phyloP scores from a whole-genome alignment of 768 basidiomycete genomes.

The Psilocybe tampanensis region DNA sequence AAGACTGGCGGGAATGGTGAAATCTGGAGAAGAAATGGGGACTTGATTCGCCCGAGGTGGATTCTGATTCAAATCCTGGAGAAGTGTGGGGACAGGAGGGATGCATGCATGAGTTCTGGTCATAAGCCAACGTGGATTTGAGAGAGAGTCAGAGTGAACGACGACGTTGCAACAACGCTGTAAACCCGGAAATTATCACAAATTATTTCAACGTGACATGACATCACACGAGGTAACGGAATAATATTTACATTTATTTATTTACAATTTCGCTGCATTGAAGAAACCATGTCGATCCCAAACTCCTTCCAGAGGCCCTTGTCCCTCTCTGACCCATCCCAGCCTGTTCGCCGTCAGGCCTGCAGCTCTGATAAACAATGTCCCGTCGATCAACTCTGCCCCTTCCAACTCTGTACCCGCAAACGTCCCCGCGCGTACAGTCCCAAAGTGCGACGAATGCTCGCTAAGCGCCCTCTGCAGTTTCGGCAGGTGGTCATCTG shows the following conservation, averaged over 20 bases:
- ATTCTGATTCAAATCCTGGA: neutral
- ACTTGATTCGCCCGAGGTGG: neutral
- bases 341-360: slow-evolving; percentile 46
- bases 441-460: slow-evolving; percentile 48
- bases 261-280: slow-evolving; percentile 3
- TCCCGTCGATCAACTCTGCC: slow-evolving; percentile 54
- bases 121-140: neutral
- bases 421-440: slow-evolving; percentile 28
- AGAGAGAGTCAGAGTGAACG: neutral
- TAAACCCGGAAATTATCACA: neutral
- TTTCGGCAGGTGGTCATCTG: slow-evolving; percentile 53
- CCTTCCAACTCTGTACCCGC: slow-evolving; percentile 32
- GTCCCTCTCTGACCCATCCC: slow-evolving; percentile 28
- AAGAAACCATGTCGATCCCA: slow-evolving; percentile 30
- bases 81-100: neutral
- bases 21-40: neutral
- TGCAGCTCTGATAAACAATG: slow-evolving; percentile 57
- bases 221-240: neutral
- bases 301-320: slow-evolving; percentile 14
- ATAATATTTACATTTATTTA: neutral
- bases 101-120: slow-evolving; percentile 8
- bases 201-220: neutral
- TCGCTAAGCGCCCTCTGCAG: slow-evolving; percentile 57
- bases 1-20: neutral
- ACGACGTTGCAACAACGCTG: neutral